phyloP scores from a whole-genome alignment of 805 yeast genomes.

The Wickerhamiella galacta region DNA sequence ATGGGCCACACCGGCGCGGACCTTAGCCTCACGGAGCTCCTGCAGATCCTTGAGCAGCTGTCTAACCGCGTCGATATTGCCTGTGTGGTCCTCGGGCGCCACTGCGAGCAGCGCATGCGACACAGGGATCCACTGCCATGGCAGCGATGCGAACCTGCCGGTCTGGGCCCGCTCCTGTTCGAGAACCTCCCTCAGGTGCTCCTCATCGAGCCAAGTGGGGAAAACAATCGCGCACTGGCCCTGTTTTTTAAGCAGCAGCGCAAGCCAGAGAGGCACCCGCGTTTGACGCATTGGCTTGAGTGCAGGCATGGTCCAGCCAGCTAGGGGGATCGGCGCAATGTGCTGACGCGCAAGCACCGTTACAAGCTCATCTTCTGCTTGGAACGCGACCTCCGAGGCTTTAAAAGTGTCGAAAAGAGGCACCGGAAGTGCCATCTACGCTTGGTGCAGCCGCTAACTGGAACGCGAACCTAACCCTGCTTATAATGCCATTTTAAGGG shows the following conservation, averaged over 20 bases:
- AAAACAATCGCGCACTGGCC: conserved; percentile 71
- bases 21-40: conserved; percentile 67
- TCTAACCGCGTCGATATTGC: conserved; percentile 53
- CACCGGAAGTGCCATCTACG: neutral
- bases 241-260: conserved; percentile 66
- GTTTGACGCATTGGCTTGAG: conserved; percentile 52
- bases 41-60: conserved; percentile 65
- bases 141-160: conserved; percentile 41
- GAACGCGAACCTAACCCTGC: too few relatives aligned
- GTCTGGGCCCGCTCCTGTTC: conserved; percentile 48
- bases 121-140: conserved; percentile 79
- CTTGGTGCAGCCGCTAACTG: too few relatives aligned
- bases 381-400: conserved; percentile 51
- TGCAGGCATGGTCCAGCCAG: conserved; percentile 44
- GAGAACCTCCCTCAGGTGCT: conserved; percentile 36
- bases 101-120: conserved; percentile 49
- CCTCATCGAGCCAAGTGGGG: conserved; percentile 64
- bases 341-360: conserved; percentile 66
- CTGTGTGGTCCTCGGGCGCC: conserved; percentile 67
- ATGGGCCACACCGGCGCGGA: conserved; percentile 59
- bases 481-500: too few relatives aligned
- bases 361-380: conserved; percentile 66
- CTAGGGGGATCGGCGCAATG: conserved; percentile 44
- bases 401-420: conserved; percentile 5
- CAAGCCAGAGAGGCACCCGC: conserved; percentile 75